Evolutionary conservation across 2,329 filamentous ascomycete species (phyloP), one percentile per base, ranked within the genome.

Genomic region (Chalaropsis ovoidea): DNA sequence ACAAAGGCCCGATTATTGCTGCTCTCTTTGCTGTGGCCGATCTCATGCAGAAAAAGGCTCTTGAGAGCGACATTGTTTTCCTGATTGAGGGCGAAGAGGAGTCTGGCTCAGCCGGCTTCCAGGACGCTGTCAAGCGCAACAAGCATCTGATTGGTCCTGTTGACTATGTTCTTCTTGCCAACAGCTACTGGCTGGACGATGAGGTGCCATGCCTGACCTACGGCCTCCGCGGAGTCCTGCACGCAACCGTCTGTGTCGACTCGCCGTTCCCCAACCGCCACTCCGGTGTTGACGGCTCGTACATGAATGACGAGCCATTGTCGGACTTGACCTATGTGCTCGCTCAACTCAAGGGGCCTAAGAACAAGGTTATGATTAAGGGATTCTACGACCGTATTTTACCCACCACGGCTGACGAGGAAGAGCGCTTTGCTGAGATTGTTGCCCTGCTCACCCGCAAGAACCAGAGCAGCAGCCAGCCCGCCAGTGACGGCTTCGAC

Each of bases 131-230:
- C 17, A 83, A 82, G 70, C 82, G 84, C 69, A 85, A 94, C 75
- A 95, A 95, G 74, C 81, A 86, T 15, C 81, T 90, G 27, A 96
- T 99, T 70, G 94, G 94, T 1, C 81, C 89, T 10, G 86, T 99
- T 1, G 93, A 99, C 75, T 97, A 94, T 79, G 94, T 99, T 65
- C 78, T 99, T 41, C 79, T 99, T 45, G 93, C 94, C 24, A 99
- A 99, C 78, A 96, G 92, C 75, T 99, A 99, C 78, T 99, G 94
- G 94, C 81, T 99, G 1, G 91, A 97, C 72, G 93, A 99, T 72
- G 88, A 95, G 70, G 91, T 95, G 1, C 94, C 94, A 0, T 99
- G 94, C 73, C 77, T 99, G 66, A 99, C 94, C 0, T 99, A 99
- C 69, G 94, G 94, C 0, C 81, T 97, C 6, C 85, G 94, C 61